These are phyloP conservation scores for Aspergillus terreus DNA, from an alignment of 2,329 filamentous ascomycete genomes.

Conservation along the genomic window DNA sequence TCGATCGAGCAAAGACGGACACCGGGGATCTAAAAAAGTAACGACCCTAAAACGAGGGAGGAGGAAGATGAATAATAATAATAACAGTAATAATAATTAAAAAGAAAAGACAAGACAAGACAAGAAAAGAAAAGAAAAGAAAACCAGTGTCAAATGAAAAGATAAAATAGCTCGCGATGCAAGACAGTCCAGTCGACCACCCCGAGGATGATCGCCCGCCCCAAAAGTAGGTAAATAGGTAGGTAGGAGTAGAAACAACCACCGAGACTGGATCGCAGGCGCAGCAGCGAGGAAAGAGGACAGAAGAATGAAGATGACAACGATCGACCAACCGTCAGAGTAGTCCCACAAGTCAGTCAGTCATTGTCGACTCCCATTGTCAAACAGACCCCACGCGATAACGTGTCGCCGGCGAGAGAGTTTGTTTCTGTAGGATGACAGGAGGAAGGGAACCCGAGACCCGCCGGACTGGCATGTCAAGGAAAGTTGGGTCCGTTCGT, in stretches of 20 bases:
- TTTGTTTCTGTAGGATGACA: not conserved
- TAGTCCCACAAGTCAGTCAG: not conserved
- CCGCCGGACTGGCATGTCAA: slow-evolving; percentile 1
- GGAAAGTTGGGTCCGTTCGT: not conserved
- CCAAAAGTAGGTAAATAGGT: too few relatives aligned
- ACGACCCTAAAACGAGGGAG: not conserved
- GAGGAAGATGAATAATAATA: not conserved
- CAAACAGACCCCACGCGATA: slow-evolving; percentile 6
- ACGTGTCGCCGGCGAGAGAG: slow-evolving; percentile 2
- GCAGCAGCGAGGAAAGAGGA: not conserved
- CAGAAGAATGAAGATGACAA: slow-evolving; percentile 1
- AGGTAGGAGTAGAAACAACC: too few relatives aligned
- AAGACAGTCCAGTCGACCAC: not conserved
- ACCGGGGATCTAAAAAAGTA: too few relatives aligned
- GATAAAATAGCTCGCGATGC: not conserved
- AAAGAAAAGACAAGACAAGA: not conserved
- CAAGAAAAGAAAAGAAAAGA: not conserved
- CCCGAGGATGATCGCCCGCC: not conserved
- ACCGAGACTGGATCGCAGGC: too few relatives aligned
- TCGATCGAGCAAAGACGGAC: too few relatives aligned
- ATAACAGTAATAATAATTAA: not conserved
- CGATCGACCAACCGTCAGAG: slow-evolving; percentile 1
- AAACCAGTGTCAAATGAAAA: not conserved
- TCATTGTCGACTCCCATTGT: not conserved
- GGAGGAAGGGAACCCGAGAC: not conserved